Percentiles rank a stretch among this genome's conserved stretches.
Conservation (phyloP, 1,139 yeast species). For the Kurtzmaniella quercitrusa region DNA sequence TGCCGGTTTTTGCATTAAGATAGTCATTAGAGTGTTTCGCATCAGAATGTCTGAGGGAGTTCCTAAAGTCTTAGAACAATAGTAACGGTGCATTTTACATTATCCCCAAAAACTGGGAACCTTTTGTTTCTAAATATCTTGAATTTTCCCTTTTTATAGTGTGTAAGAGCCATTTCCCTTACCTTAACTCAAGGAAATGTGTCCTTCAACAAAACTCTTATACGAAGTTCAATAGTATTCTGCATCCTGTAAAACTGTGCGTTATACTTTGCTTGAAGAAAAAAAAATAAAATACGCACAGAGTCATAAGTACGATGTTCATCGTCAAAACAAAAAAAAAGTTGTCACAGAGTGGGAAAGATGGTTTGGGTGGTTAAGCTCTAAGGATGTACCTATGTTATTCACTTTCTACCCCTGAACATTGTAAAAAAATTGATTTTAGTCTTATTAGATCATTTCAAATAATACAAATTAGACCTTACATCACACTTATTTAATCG, state of each 20-base stretch:
- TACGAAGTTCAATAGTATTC: too few relatives aligned
- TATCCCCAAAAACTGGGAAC: too few relatives aligned
- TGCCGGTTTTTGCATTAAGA: neutral
- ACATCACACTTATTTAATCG: too few relatives aligned
- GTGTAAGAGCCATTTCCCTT: too few relatives aligned
- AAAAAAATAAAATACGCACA: neutral
- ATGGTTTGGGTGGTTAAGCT: too few relatives aligned
- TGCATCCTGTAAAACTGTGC: neutral
- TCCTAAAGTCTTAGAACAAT: neutral
- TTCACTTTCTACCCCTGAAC: too few relatives aligned
- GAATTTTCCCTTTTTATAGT: too few relatives aligned
- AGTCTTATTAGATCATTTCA: neutral
- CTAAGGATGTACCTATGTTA: too few relatives aligned
- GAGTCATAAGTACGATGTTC: neutral
- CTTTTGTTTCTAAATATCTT: too few relatives aligned
- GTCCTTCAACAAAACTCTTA: too few relatives aligned
- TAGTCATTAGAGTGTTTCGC: constrained; percentile 1
- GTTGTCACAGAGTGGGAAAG: neutral
- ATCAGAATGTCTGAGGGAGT: neutral
- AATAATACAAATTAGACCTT: neutral
- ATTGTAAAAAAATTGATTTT: neutral
- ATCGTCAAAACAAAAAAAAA: neutral
- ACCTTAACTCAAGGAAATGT: too few relatives aligned
- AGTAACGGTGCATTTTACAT: neutral
- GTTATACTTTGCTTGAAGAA: neutral